Base-by-base conservation (phyloP, 2,329 filamentous ascomycete genomes). In the Ceratocystis ficicola region DNA sequence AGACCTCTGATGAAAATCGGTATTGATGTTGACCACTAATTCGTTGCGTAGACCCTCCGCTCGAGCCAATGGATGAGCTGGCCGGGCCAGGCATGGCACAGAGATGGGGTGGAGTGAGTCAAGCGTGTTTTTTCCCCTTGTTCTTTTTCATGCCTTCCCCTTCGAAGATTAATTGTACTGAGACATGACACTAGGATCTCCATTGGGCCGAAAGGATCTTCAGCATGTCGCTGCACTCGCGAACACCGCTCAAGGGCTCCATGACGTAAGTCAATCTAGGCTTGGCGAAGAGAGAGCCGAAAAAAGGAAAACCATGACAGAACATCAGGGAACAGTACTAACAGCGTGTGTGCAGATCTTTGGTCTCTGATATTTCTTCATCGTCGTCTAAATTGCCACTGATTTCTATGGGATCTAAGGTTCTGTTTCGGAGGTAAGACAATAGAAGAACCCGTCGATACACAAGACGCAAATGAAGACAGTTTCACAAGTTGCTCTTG, bases 191-290 rank as follows among this genome's bases (percentile, higher is more conserved):
- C 64, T 68, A 84, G 81, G 75, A 74, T 62, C 73, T 76, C 3
- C 83, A 86, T 70, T 86, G 84, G 84, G 82, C 83, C 5, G 79
- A 84, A 69, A 77, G 81, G 50, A 83, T 86, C 28, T 86, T 86
- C 69, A 80, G 80, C 0, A 75, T 80, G 22, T 80, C 80, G 0
- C 73, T 83, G 48, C 77, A 81, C 0, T 78, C 77, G 10, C 75
- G 78, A 12, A 84, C 81, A 3, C 75, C 76, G 4, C 73, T 85
- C 63, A 79, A 77, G 69, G 75, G 78, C 61, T 69, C 75, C 12
- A 72, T 71, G 62, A 68, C 69, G 75, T 76, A 68, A 68, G 50
- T 55, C 3, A 55, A 55, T 7, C 50, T 5, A 25, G 7, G 50
- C 17, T 48, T n/a, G 20, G 44, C 44, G 8, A 17, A 20, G 44